Percentiles rank a stretch among this genome's conserved stretches.
phyloP scores from a whole-genome alignment of 2,329 filamentous ascomycete genomes.

The Ophiostoma tasmaniense region DNA sequence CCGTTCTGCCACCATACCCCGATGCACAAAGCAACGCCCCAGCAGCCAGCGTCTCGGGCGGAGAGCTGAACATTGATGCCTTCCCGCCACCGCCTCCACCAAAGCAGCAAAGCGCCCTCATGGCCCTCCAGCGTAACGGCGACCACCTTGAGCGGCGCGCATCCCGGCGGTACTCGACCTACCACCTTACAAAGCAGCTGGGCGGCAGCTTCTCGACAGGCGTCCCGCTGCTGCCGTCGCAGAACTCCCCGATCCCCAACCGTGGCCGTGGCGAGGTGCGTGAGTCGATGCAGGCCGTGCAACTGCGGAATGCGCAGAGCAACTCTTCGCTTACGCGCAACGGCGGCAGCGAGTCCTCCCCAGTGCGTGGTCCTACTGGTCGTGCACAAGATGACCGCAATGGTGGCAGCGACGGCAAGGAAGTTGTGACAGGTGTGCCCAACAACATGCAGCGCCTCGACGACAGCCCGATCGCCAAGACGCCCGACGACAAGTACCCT shows the following conservation, averaged over 20 bases:
- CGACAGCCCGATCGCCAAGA: constrained; percentile 44
- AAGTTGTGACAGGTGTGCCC: background rate
- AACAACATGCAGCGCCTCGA: constrained; percentile 19
- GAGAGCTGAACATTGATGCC: constrained; percentile 50
- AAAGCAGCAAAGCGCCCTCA: constrained; percentile 72
- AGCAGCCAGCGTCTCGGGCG: constrained; percentile 35
- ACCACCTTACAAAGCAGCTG: constrained; percentile 92
- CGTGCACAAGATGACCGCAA: constrained; percentile 53
- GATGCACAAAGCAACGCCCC: constrained; percentile 45
- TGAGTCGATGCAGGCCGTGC: constrained; percentile 69
- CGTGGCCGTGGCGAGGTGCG: constrained; percentile 68
- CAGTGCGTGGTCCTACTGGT: constrained; percentile 48
- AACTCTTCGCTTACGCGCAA: constrained; percentile 33
- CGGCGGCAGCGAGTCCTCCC: constrained; percentile 46
- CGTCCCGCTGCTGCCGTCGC: constrained; percentile 76
- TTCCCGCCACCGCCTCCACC: constrained; percentile 70
- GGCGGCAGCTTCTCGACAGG: constrained; percentile 65
- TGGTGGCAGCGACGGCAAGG: constrained; percentile 17
- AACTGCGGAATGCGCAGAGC: constrained; percentile 46
- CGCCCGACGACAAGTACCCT: constrained; percentile 56
- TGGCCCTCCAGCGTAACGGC: constrained; percentile 81
- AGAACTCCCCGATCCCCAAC: constrained; percentile 77
- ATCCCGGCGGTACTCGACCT: constrained; percentile 87
- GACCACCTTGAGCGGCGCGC: constrained; percentile 79
- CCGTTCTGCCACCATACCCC: constrained; percentile 65